Evolutionary conservation across 768 basidiomycete genomes (phyloP), one percentile per base, ranked within the genome.

Genomic region (Phylloporus arenicola): DNA sequence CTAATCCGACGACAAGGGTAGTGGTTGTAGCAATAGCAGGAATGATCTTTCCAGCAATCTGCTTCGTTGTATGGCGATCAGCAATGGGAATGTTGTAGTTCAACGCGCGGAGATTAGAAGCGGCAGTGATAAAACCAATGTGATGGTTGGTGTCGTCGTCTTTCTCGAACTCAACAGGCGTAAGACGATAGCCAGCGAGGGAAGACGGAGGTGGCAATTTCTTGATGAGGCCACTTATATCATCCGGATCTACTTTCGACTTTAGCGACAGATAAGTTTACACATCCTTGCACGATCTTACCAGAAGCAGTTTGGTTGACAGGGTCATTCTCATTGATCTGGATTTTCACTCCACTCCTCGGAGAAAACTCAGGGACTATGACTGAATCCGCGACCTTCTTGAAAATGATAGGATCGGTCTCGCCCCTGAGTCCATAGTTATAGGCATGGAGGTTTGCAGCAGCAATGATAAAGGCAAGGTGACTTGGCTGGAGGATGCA

Each of bases 21-120:
- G 96, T 98, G 4, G 95, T 97, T 6, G 95, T 98, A n/a, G 94
- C 95, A 63, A 98, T 97, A 19, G 96, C 96, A 51, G 96, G 96
- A 56, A 99, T 98, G 64, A 98, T 98, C 77, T 98, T 98, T 43
- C 96, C 95, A 13, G 94, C 94, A 62, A 97, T 95, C 68, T 93
- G 89, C 75, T 98, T 98, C 37, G 96, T 98, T 45, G 84, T 79
- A 72, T 98, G 94, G 46, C 84, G 80, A 69, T 94, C 91, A 13
- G 94, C 92, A 17, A 78, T 72, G 43, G 79, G 77, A 62, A 99
- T 98, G 52, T 74, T 85, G 71, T 99, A 99, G 72, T 98, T 98
- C 73, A 83, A 79, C 6, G 96, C 96, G 31, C 96, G 89, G 47
- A 97, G 77, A 74, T 99, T 98, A 44, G 92, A 96, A 7, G 95